Conservation (phyloP, 306 rosid species). For the Rosa rugosa region DNA sequence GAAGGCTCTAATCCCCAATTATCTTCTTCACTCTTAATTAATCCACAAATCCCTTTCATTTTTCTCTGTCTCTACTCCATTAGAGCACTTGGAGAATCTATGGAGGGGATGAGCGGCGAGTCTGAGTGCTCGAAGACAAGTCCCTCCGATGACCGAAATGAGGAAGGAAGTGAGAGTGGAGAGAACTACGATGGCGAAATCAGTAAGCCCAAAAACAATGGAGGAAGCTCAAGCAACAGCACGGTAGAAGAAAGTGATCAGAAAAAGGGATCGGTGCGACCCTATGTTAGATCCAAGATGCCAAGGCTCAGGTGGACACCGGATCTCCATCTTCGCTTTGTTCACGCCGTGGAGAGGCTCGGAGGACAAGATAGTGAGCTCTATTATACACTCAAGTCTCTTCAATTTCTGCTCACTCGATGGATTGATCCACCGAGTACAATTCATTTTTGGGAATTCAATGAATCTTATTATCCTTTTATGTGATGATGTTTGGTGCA, state of each 20-base stretch:
- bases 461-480: neutral
- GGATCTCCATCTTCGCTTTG: slow-evolving; percentile 86
- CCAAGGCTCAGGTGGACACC: slow-evolving; percentile 94
- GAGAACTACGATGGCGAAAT: slow-evolving; percentile 31
- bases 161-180: slow-evolving; percentile 41
- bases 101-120: slow-evolving; percentile 31
- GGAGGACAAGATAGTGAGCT: slow-evolving; percentile 95
- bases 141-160: slow-evolving; percentile 26
- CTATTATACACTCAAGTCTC: neutral
- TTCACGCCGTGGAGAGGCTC: slow-evolving; percentile 86
- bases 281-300: slow-evolving; percentile 88
- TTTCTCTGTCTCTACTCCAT: neutral
- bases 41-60: neutral
- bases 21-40: slow-evolving; percentile 15
- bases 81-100: slow-evolving; percentile 17
- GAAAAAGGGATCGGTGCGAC: slow-evolving; percentile 64
- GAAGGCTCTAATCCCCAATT: slow-evolving; percentile 30
- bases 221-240: slow-evolving; percentile 90
- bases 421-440: neutral
- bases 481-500: slow-evolving; percentile 31
- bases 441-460: neutral
- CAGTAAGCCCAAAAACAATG: slow-evolving; percentile 30
- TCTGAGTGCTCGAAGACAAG: slow-evolving; percentile 62
- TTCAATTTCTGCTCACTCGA: neutral
- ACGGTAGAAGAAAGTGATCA: slow-evolving; percentile 71